Evolutionary conservation across 441 rosid genomes (phyloP).

Genomic region (Mallotus repandus): DNA sequence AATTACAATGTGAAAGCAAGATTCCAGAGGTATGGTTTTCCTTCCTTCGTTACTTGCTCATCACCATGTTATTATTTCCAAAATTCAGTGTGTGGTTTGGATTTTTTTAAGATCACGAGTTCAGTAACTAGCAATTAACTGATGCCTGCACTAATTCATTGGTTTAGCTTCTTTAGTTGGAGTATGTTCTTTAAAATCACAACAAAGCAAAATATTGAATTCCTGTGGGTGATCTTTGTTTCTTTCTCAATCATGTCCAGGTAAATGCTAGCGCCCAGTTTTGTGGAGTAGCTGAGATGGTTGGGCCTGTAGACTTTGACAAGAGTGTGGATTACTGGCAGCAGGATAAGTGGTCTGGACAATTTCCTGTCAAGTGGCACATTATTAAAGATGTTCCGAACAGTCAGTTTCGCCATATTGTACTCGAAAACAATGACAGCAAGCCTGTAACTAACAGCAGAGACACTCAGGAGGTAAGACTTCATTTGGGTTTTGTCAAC

Average conservation of each 20-base stretch:
- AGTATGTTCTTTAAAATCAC: conserved; percentile 1
- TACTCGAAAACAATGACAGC: conserved; percentile 78
- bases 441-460: conserved; percentile 94
- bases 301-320: conserved; percentile 74
- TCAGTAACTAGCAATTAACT: neutral
- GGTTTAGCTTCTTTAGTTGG: neutral
- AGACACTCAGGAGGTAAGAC: conserved; percentile 91
- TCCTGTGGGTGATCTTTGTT: neutral
- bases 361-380: conserved; percentile 90
- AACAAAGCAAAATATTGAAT: neutral
- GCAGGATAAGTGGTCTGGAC: conserved; percentile 95
- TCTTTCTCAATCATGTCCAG: conserved; percentile 33
- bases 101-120: neutral
- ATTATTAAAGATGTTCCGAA: conserved; percentile 85
- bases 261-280: conserved; percentile 95
- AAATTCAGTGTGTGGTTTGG: neutral
- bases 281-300: conserved; percentile 95
- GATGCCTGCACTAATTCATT: neutral
- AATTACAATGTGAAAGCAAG: neutral
- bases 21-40: neutral
- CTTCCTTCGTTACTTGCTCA: neutral
- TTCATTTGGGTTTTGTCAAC: neutral
- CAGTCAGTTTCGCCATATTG: conserved; percentile 70
- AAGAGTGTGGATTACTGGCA: conserved; percentile 92
- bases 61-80: neutral